phyloP scores from a whole-genome alignment of 2,329 filamentous ascomycete genomes.

The Sporothrix dimorphospora region DNA sequence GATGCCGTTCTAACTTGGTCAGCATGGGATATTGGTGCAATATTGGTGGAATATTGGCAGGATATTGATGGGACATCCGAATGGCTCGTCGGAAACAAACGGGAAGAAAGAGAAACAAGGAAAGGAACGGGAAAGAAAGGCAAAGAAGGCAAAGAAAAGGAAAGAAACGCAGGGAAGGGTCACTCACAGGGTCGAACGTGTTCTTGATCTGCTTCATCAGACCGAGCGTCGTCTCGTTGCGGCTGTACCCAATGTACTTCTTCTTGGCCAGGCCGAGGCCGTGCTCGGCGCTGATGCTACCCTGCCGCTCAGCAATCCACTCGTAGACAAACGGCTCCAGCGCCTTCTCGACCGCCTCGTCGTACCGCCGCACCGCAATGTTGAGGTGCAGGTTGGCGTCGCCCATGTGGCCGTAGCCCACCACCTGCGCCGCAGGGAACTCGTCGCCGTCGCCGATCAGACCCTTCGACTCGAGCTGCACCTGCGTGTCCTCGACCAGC shows the following conservation, averaged over 20 bases:
- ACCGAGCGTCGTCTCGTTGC: constrained; percentile 80
- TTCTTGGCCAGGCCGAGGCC: constrained; percentile 94
- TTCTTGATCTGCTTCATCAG: constrained; percentile 96
- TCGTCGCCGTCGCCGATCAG: constrained; percentile 76
- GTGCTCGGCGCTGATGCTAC: constrained; percentile 96
- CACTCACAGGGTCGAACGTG: constrained; percentile 87
- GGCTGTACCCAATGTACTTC: constrained; percentile 90
- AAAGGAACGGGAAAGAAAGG: not conserved
- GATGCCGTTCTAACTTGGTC: constrained; percentile 75
- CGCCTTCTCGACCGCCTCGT: constrained; percentile 81
- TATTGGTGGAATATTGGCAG: constrained; percentile 3
- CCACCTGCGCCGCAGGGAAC: constrained; percentile 82
- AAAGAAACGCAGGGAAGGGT: not conserved
- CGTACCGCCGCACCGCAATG: constrained; percentile 78
- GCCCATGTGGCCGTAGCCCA: constrained; percentile 98
- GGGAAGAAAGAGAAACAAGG: not conserved
- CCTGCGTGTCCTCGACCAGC: constrained; percentile 82
- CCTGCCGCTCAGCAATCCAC: constrained; percentile 86
- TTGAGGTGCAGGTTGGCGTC: constrained; percentile 96
- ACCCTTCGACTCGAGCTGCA: constrained; percentile 71
- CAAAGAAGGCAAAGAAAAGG: constrained; percentile 23
- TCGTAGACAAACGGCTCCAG: constrained; percentile 97
- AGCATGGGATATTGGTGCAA: constrained; percentile 2
- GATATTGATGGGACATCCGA: not conserved
- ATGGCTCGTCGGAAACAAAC: not conserved